These are phyloP conservation scores for Xylariaceae sp. DNA, from an alignment of 2,329 filamentous ascomycete species.

Conservation along the genomic window DNA sequence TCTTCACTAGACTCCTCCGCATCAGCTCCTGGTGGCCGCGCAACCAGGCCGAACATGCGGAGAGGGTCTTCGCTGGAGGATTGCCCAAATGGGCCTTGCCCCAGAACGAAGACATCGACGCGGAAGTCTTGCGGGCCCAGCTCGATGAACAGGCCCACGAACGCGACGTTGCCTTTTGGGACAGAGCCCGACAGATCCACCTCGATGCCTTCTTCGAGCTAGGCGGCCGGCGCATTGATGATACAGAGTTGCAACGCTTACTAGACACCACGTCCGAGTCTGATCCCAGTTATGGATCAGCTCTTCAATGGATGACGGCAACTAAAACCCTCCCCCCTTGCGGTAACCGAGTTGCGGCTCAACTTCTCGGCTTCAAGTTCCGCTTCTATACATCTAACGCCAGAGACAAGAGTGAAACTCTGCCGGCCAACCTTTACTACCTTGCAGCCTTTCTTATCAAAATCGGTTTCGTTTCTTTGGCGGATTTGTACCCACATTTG, in stretches of 20 bases:
- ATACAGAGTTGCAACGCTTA: slow-evolving; percentile 48
- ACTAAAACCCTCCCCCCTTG: slow-evolving; percentile 78
- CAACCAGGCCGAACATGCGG: slow-evolving; percentile 42
- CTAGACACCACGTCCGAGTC: slow-evolving; percentile 45
- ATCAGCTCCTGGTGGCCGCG: slow-evolving; percentile 97
- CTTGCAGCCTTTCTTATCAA: slow-evolving; percentile 90
- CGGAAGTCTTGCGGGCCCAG: slow-evolving; percentile 62
- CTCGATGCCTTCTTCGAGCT: slow-evolving; percentile 87
- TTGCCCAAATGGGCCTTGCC: slow-evolving; percentile 85
- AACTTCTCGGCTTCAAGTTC: slow-evolving; percentile 93
- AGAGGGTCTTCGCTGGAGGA: slow-evolving; percentile 51
- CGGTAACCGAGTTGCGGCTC: slow-evolving; percentile 87
- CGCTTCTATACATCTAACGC: slow-evolving; percentile 85
- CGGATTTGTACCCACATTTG: slow-evolving; percentile 86
- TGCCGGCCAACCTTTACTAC: slow-evolving; percentile 90
- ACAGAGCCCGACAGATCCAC: slow-evolving; percentile 67
- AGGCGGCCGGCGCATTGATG: slow-evolving; percentile 63
- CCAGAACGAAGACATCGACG: slow-evolving; percentile 44
- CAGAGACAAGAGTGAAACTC: slow-evolving; percentile 66
- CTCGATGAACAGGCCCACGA: slow-evolving; percentile 52
- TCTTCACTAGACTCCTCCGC: slow-evolving; percentile 89
- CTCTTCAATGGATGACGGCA: slow-evolving; percentile 64
- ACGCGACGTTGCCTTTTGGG: slow-evolving; percentile 77
- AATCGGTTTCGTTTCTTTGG: slow-evolving; percentile 89
- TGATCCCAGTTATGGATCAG: slow-evolving; percentile 34